Conservation (phyloP, 2,329 filamentous ascomycete genomes). For the Fusarium cyanostomum region DNA sequence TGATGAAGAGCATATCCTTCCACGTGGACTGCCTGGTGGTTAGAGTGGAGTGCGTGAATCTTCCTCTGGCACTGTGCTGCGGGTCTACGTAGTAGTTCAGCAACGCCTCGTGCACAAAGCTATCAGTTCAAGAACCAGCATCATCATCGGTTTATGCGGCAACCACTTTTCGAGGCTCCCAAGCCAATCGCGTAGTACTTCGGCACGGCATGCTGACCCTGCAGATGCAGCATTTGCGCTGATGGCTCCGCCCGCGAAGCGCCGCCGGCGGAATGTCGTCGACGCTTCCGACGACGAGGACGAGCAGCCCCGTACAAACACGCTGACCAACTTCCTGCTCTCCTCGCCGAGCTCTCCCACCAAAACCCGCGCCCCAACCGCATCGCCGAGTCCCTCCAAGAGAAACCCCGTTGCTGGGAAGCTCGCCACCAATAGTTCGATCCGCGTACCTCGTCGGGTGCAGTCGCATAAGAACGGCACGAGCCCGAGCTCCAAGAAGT, state of each 20-base stretch:
- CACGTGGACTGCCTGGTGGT: background rate
- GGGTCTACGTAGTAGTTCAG: slow-evolving; percentile 30
- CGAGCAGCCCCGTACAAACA: slow-evolving; percentile 55
- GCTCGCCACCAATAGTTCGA: slow-evolving; percentile 34
- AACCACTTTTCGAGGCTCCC: background rate
- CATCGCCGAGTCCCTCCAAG: slow-evolving; percentile 56
- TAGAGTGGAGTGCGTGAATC: slow-evolving; percentile 1
- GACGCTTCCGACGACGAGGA: slow-evolving; percentile 62
- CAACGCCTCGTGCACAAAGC: slow-evolving; percentile 29
- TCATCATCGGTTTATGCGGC: slow-evolving; percentile 18
- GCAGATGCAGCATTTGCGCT: slow-evolving; percentile 47
- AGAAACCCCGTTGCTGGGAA: slow-evolving; percentile 31
- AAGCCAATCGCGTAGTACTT: slow-evolving; percentile 9
- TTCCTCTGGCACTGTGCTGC: slow-evolving; percentile 28
- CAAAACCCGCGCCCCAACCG: slow-evolving; percentile 45
- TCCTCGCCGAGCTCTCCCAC: slow-evolving; percentile 59
- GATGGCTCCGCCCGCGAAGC: slow-evolving; percentile 68
- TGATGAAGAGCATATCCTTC: background rate
- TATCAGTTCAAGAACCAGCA: slow-evolving; percentile 27
- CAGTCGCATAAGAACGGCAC: slow-evolving; percentile 44
- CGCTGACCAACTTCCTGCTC: slow-evolving; percentile 62
- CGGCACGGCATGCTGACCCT: slow-evolving; percentile 36
- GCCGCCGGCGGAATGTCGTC: slow-evolving; percentile 66
- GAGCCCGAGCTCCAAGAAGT: slow-evolving; percentile 52
- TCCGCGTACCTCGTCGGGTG: slow-evolving; percentile 38